Evolutionary conservation across 1,139 yeast genomes (phyloP), one percentile per base, ranked within the genome.

Genomic region (Kurtzmaniella quercitrusa): DNA sequence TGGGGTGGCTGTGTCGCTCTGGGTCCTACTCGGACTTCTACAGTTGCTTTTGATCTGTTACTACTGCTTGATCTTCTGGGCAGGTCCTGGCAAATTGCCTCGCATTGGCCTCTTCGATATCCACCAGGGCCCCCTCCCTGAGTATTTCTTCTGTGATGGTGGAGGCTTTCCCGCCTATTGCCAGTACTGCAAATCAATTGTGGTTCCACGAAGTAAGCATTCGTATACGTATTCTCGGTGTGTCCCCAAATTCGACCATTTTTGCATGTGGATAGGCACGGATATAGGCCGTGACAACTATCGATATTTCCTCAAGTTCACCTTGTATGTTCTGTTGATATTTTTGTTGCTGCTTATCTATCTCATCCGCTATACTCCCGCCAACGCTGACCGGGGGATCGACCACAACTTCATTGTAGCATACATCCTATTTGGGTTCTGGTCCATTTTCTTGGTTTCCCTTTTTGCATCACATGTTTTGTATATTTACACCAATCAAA

Each of bases 121-220:
- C 17, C 62, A 60, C 43, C 49, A 48, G 9, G 46, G 47, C 0
- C 52, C 55, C 3, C 46, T 72, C 2, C 89, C 90, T 0, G 66
- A 61, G 2, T 59, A 69, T 36, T 85, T 83, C 56, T 58, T 69
- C 16, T 81, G 88, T 56, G 85, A 82, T 57, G 62, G 61, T 14
- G 62, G 68, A 45, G 91, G 93, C 0, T 75, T 66, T 46, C 91
- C 91, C 0, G 64, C 63, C 34, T 84, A 81, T 77, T 82, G 88
- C 51, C 61, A 79, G 1, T 56, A 58, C 8, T 79, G 87, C 46
- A 63, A 71, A 37, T 71, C 82, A 5, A 62, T 83, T 17, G 81
- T 80, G 52, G 58, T 75, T 1, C 69, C 75, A 10, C 62, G 91
- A 44, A 54, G 80, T 2, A 82, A 75, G 48, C 89, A 80, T 54